Percentiles rank a stretch among this genome's conserved stretches.
phyloP scores from a whole-genome alignment of 805 yeast genomes.

The Hanseniaspora jakobsenii region DNA sequence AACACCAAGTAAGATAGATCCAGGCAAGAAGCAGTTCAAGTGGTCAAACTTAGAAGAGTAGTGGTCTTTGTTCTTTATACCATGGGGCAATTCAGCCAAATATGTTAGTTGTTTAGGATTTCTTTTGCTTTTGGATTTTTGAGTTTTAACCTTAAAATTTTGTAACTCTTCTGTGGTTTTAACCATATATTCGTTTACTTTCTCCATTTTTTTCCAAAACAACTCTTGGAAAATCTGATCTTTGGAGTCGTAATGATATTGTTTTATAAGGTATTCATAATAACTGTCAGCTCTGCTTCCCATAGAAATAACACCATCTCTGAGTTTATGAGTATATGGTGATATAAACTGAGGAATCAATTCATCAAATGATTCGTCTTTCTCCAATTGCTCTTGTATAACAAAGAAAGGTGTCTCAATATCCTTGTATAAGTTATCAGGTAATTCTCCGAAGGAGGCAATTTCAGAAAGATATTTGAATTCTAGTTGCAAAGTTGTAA shows the following conservation, averaged over 20 bases:
- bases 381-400: conserved; percentile 46
- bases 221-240: conserved; percentile 46
- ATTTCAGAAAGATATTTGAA: conserved; percentile 67
- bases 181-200: conserved; percentile 59
- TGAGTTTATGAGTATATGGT: conserved; percentile 62
- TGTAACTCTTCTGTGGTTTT: conserved; percentile 47
- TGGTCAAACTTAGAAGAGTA: conserved; percentile 68
- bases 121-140: background rate
- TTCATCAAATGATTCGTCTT: conserved; percentile 42
- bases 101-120: conserved; percentile 34
- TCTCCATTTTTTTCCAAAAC: conserved; percentile 66
- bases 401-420: conserved; percentile 64
- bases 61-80: conserved; percentile 38
- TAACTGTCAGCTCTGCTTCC: conserved; percentile 92
- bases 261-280: conserved; percentile 79
- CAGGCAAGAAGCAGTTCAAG: conserved; percentile 83
- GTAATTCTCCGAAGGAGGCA: conserved; percentile 50
- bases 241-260: conserved; percentile 33
- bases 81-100: conserved; percentile 66
- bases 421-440: conserved; percentile 42
- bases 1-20: conserved; percentile 78
- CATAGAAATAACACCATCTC: conserved; percentile 54
- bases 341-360: conserved; percentile 69
- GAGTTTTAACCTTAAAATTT: background rate
- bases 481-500: conserved; percentile 74